Evolutionary conservation across 257 asterid genomes (phyloP).

Genomic region (Phtheirospermum japonicum): DNA sequence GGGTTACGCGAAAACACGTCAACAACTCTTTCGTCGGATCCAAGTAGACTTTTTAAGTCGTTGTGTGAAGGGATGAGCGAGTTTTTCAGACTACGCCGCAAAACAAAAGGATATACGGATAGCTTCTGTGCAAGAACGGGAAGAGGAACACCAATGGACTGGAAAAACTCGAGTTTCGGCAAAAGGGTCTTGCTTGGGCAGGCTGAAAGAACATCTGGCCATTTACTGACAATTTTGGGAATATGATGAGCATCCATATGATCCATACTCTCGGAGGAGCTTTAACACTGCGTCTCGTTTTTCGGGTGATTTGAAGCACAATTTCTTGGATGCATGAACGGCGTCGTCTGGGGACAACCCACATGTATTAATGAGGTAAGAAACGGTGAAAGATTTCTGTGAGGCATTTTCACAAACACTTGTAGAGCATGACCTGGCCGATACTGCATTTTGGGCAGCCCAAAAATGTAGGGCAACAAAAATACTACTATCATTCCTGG

Average conservation of each 20-base stretch:
- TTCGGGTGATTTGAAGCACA: too few species aligned
- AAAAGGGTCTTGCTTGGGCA: too few species aligned
- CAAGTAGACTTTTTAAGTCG: too few species aligned
- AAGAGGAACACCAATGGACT: too few species aligned
- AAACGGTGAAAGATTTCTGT: constrained; percentile 9
- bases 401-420: constrained; percentile 10
- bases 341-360: constrained; percentile 12
- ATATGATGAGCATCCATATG: not conserved
- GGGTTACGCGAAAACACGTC: not conserved
- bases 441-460: not conserved
- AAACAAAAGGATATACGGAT: too few species aligned
- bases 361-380: constrained; percentile 3
- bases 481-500: not conserved
- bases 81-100: too few species aligned
- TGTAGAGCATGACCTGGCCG: not conserved
- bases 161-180: too few species aligned
- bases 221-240: not conserved
- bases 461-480: not conserved
- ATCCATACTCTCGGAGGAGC: too few species aligned
- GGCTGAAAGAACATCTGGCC: too few species aligned
- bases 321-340: not conserved
- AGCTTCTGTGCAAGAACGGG: too few species aligned
- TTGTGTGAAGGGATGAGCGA: too few species aligned
- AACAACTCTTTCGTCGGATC: not conserved
- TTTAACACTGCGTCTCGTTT: too few species aligned